A percentile compares a stretch with the other conserved stretches of the same genome.
These are phyloP conservation scores for Fusarium sp. DNA, from an alignment of 2,329 filamentous ascomycete species.

Conservation along the genomic window DNA sequence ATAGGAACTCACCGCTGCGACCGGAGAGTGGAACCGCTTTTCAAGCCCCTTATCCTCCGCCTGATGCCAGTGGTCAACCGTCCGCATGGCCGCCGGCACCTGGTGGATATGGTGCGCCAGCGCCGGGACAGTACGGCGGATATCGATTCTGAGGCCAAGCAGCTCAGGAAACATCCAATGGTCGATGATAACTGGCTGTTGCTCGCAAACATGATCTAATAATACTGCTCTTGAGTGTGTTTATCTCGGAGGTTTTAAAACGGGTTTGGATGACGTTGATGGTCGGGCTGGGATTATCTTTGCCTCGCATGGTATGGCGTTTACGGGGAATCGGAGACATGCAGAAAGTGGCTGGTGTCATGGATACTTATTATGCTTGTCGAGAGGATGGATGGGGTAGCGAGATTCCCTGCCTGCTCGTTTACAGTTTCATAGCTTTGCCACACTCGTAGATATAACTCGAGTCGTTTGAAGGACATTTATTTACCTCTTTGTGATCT, in stretches of 20 bases:
- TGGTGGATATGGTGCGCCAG: slow-evolving; percentile 52
- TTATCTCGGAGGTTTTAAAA: slow-evolving; percentile 22
- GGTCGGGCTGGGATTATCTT: slow-evolving; percentile 37
- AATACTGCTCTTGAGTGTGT: slow-evolving; percentile 21
- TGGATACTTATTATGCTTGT: slow-evolving; percentile 36
- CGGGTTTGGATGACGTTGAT: slow-evolving; percentile 39
- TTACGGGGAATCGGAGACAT: slow-evolving; percentile 42
- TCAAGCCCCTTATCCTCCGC: slow-evolving; percentile 50
- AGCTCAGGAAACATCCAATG: not conserved
- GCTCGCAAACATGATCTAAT: slow-evolving; percentile 26
- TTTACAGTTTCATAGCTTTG: slow-evolving; percentile 18
- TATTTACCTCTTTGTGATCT: not conserved
- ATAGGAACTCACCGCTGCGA: slow-evolving; percentile 67
- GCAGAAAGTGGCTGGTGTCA: slow-evolving; percentile 34
- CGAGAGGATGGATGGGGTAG: slow-evolving; percentile 17
- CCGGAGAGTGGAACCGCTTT: slow-evolving; percentile 57
- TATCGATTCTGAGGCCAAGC: slow-evolving; percentile 52
- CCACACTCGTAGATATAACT: slow-evolving; percentile 12
- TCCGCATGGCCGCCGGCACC: slow-evolving; percentile 51
- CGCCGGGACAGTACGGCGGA: slow-evolving; percentile 56
- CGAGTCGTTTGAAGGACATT: not conserved
- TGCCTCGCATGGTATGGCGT: slow-evolving; percentile 51
- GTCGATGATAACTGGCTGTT: not conserved
- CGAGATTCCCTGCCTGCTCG: slow-evolving; percentile 16
- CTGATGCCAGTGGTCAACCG: slow-evolving; percentile 46